Conservation (phyloP, 2,329 filamentous ascomycete genomes). For the Ceratocystis diversiconidia region DNA sequence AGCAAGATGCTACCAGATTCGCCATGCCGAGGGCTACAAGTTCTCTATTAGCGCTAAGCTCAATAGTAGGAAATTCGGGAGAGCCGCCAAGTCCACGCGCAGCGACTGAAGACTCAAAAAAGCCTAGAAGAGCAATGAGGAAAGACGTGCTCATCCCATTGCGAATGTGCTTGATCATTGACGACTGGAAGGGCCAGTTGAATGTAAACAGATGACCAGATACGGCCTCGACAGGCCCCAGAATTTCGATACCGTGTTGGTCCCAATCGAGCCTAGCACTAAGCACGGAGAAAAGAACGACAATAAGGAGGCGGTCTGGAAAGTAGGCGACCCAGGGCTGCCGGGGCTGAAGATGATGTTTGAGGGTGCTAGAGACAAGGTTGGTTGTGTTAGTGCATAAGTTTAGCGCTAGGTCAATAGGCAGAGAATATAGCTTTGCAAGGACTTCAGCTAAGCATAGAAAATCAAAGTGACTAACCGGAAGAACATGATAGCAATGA, state of each 20-base stretch:
- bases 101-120: constrained; percentile 93
- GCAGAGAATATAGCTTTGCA: neutral
- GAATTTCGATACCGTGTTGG: constrained; percentile 60
- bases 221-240: constrained; percentile 65
- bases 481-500: constrained; percentile 80
- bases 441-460: neutral
- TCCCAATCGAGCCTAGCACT: constrained; percentile 70
- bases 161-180: constrained; percentile 67
- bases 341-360: constrained; percentile 63
- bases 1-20: constrained; percentile 81
- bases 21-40: constrained; percentile 81
- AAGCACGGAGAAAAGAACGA: constrained; percentile 69
- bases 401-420: neutral
- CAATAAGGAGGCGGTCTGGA: constrained; percentile 81
- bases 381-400: neutral
- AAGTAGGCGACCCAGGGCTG: constrained; percentile 74
- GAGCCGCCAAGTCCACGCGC: constrained; percentile 71
- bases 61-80: constrained; percentile 61
- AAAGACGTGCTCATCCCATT: constrained; percentile 84
- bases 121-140: constrained; percentile 86
- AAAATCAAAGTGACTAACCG: constrained; percentile 37
- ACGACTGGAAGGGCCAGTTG: constrained; percentile 67
- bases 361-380: constrained; percentile 41
- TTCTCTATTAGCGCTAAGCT: constrained; percentile 80
- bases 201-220: constrained; percentile 63